Evolutionary conservation across 2,329 filamentous ascomycete genomes (phyloP).

Genomic region (Claviceps fusiformis): DNA sequence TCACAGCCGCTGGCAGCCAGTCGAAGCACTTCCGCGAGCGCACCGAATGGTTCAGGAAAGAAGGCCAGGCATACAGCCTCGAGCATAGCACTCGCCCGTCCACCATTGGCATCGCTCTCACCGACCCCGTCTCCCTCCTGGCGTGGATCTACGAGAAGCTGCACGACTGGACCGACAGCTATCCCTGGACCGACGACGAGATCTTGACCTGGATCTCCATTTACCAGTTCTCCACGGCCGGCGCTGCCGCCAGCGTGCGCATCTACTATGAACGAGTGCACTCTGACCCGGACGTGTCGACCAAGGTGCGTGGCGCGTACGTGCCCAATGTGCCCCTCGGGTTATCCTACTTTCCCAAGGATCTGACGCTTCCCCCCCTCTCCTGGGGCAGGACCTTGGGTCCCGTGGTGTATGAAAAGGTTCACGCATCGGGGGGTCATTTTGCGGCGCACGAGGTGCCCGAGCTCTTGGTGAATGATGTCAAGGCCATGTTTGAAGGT

Average conservation of each 20-base stretch:
- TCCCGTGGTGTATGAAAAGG: conserved; percentile 41
- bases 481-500: conserved; percentile 41
- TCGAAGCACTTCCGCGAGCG: conserved; percentile 32
- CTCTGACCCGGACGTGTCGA: conserved; percentile 11
- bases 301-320: conserved; percentile 12
- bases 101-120: conserved; percentile 55
- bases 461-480: conserved; percentile 35
- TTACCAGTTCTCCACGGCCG: conserved; percentile 57
- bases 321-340: conserved; percentile 27
- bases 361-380: conserved; percentile 39
- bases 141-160: conserved; percentile 76
- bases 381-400: conserved; percentile 47
- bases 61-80: conserved; percentile 29
- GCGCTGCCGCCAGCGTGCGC: conserved; percentile 50
- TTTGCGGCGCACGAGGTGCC: conserved; percentile 49
- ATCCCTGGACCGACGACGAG: conserved; percentile 64
- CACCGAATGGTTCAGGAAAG: conserved; percentile 39
- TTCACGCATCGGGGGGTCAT: conserved; percentile 40
- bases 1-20: conserved; percentile 31
- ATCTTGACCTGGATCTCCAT: conserved; percentile 62
- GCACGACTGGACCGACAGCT: conserved; percentile 60
- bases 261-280: conserved; percentile 61
- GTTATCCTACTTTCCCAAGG: conserved; percentile 42
- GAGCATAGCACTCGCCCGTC: conserved; percentile 52
- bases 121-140: conserved; percentile 57